Conservation (phyloP, 371 early-diverging fungal species). For the Capillidium rhysosporum region DNA sequence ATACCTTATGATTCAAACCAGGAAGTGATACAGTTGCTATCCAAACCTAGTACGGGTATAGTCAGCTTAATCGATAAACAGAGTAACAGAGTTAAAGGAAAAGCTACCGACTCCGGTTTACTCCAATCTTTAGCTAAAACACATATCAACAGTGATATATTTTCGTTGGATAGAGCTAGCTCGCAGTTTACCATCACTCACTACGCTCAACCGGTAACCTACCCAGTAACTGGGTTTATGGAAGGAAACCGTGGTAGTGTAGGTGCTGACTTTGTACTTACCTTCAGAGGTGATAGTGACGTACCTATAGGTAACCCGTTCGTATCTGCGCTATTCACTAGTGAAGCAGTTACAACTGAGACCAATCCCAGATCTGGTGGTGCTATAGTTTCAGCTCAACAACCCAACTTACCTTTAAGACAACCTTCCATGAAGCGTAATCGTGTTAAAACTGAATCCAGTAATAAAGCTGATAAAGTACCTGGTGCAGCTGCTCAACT, state of each 20-base stretch:
- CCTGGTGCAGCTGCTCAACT: slow-evolving; percentile 37
- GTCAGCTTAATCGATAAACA: slow-evolving; percentile 29
- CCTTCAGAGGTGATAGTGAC: slow-evolving; percentile 37
- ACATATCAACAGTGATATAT: slow-evolving; percentile 18
- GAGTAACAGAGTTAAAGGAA: slow-evolving; percentile 15
- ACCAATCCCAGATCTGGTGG: slow-evolving; percentile 52
- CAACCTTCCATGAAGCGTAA: slow-evolving; percentile 11
- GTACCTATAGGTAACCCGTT: slow-evolving; percentile 35
- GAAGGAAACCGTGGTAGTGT: slow-evolving; percentile 48
- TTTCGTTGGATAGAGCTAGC: slow-evolving; percentile 19
- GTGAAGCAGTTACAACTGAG: slow-evolving; percentile 53
- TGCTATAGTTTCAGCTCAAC: slow-evolving; percentile 42
- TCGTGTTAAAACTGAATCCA: background rate
- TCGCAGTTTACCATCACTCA: slow-evolving; percentile 35
- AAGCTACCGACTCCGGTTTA: slow-evolving; percentile 13
- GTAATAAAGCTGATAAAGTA: slow-evolving; percentile 13
- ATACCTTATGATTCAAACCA: slow-evolving; percentile 33
- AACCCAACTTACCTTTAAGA: slow-evolving; percentile 23
- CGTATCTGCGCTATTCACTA: slow-evolving; percentile 55
- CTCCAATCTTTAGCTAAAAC: slow-evolving; percentile 16
- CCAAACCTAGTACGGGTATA: slow-evolving; percentile 28
- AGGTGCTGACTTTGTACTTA: slow-evolving; percentile 59
- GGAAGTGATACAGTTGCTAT: slow-evolving; percentile 31
- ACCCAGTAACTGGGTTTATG: slow-evolving; percentile 50
- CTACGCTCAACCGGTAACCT: slow-evolving; percentile 46